These are phyloP conservation scores for Cordyceps tenuipes DNA, from an alignment of 2,329 filamentous ascomycete species.

Conservation along the genomic window DNA sequence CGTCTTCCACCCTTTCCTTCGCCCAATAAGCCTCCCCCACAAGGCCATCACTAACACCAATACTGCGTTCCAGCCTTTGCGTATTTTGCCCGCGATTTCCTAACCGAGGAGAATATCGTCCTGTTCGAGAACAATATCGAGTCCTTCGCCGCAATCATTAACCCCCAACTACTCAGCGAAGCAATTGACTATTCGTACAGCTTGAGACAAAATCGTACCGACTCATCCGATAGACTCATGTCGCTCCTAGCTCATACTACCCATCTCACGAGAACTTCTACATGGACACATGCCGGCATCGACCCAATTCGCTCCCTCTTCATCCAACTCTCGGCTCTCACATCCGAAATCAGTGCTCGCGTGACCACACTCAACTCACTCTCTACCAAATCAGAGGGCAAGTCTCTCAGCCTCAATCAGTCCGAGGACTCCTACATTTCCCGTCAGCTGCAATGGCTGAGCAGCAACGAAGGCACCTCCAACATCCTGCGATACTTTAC, in stretches of 20 bases:
- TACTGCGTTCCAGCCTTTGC: slow-evolving; percentile 20
- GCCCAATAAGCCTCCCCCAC: neutral
- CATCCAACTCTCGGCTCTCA: slow-evolving; percentile 43
- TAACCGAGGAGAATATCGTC: slow-evolving; percentile 28
- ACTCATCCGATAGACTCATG: slow-evolving; percentile 35
- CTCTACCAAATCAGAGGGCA: slow-evolving; percentile 12
- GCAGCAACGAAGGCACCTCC: slow-evolving; percentile 68
- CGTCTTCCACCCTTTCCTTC: neutral
- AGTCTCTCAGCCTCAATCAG: slow-evolving; percentile 23
- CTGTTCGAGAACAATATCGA: slow-evolving; percentile 34
- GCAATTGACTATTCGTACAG: slow-evolving; percentile 32
- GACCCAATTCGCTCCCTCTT: slow-evolving; percentile 45
- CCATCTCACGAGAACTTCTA: slow-evolving; percentile 39
- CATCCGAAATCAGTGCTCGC: slow-evolving; percentile 41
- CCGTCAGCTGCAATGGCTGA: slow-evolving; percentile 58
- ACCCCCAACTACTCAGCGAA: slow-evolving; percentile 32
- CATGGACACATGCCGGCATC: slow-evolving; percentile 26
- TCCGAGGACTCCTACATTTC: slow-evolving; percentile 49
- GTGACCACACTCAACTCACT: slow-evolving; percentile 20
- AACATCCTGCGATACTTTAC: slow-evolving; percentile 28
- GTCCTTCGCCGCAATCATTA: slow-evolving; percentile 28
- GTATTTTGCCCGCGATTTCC: slow-evolving; percentile 31
- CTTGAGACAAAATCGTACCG: slow-evolving; percentile 14
- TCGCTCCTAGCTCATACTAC: slow-evolving; percentile 63
- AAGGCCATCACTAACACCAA: neutral